Evolutionary conservation across 1,284 basidiomycete genomes (phyloP).

Genomic region (Fistulina hepatica): DNA sequence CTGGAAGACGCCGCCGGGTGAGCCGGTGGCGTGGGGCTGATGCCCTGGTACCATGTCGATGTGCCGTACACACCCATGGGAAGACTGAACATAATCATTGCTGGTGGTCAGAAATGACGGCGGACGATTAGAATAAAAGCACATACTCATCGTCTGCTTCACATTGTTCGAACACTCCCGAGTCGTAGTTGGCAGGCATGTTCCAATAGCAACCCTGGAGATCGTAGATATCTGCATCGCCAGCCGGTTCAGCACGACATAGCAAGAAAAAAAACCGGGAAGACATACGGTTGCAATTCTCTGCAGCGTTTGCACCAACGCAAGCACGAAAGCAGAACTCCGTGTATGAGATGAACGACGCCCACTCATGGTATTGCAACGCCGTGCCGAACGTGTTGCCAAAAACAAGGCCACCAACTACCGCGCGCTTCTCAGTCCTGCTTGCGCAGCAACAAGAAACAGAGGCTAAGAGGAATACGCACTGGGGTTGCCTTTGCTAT

Average conservation of each 20-base stretch:
- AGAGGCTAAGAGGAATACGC: conserved; percentile 10
- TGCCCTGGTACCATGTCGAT: conserved; percentile 48
- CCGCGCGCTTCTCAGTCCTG: too few species aligned
- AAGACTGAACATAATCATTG: conserved; percentile 20
- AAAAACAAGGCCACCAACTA: conserved; percentile 48
- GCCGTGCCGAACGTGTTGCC: conserved; percentile 40
- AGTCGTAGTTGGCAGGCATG: conserved; percentile 44
- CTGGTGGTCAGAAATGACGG: background rate
- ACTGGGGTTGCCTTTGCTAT: conserved; percentile 37
- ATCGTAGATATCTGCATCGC: conserved; percentile 30
- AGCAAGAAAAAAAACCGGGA: too few species aligned
- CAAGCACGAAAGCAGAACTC: conserved; percentile 61
- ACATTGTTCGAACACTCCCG: conserved; percentile 40
- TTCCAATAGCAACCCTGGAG: conserved; percentile 22
- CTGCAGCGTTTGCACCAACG: conserved; percentile 40
- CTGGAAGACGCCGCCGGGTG: conserved; percentile 38
- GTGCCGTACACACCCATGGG: conserved; percentile 56
- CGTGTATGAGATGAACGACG: conserved; percentile 40
- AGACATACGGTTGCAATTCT: conserved; percentile 49
- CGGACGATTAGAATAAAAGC: conserved; percentile 1
- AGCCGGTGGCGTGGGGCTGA: conserved; percentile 37
- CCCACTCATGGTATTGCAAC: conserved; percentile 45
- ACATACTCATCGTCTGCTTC: conserved; percentile 34
- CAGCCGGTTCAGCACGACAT: conserved; percentile 48
- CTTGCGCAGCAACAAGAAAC: conserved; percentile 10